phyloP scores from a whole-genome alignment of 1,284 basidiomycete genomes.

The Fomitopsis schrenkii region DNA sequence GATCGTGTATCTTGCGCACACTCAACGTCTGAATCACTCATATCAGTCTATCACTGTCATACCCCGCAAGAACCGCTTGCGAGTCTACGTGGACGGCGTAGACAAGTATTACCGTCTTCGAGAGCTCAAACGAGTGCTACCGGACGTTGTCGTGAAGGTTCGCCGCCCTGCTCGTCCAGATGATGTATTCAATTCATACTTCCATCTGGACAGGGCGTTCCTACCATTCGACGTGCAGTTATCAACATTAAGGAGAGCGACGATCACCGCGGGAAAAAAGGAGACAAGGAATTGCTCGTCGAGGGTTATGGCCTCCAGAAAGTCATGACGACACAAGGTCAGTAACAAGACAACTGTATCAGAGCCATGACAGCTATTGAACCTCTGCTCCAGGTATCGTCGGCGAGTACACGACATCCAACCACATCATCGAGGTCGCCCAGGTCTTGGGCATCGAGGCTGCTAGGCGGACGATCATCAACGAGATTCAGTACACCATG shows the following conservation, averaged over 20 bases:
- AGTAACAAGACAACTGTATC: slow-evolving; percentile 8
- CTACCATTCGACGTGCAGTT: slow-evolving; percentile 83
- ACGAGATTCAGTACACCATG: slow-evolving; percentile 99
- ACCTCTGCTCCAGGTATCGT: slow-evolving; percentile 65
- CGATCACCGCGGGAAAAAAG: slow-evolving; percentile 71
- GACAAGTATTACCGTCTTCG: slow-evolving; percentile 89
- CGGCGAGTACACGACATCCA: slow-evolving; percentile 90
- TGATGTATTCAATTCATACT: background rate
- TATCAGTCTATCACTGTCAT: slow-evolving; percentile 69
- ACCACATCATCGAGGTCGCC: slow-evolving; percentile 96
- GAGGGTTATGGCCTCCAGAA: slow-evolving; percentile 98
- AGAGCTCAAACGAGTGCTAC: slow-evolving; percentile 77
- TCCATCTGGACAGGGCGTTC: slow-evolving; percentile 59
- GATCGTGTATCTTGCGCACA: slow-evolving; percentile 6
- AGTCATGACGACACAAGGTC: slow-evolving; percentile 97
- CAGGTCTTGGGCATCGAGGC: slow-evolving; percentile 97
- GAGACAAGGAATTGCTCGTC: slow-evolving; percentile 84
- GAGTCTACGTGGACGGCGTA: slow-evolving; percentile 82
- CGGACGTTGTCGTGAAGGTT: slow-evolving; percentile 88
- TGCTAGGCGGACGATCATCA: slow-evolving; percentile 90
- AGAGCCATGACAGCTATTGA: background rate
- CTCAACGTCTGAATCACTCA: background rate
- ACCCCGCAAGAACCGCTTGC: slow-evolving; percentile 74
- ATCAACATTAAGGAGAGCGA: slow-evolving; percentile 90
- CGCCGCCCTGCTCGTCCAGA: slow-evolving; percentile 5